Evolutionary conservation across 768 basidiomycete genomes (phyloP).

Genomic region (Boletus rubroflammeus): DNA sequence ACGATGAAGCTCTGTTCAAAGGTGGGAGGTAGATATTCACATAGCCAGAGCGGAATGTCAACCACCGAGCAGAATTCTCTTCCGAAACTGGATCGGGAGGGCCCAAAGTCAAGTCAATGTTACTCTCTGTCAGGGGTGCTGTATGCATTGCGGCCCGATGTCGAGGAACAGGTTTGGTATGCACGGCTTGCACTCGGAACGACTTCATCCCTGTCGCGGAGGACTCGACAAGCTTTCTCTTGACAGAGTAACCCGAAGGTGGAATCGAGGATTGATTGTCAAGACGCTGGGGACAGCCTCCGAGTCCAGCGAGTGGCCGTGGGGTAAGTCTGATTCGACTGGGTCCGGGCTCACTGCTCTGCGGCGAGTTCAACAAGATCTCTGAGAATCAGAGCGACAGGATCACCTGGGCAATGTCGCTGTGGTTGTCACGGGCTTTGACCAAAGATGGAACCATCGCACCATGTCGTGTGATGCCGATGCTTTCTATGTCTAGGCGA

Average conservation of each 20-base stretch:
- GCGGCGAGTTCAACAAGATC: constrained; percentile 4
- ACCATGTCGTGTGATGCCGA: neutral
- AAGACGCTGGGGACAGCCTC: neutral
- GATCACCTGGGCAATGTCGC: constrained; percentile 10
- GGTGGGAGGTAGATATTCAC: constrained; percentile 14
- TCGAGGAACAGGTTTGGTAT: neutral
- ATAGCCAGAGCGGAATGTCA: constrained; percentile 26
- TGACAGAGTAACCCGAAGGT: neutral
- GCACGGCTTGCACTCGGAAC: neutral
- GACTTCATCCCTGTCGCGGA: neutral
- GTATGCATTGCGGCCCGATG: neutral
- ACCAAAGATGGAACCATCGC: neutral
- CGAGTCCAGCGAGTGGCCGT: neutral
- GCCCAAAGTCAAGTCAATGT: constrained; percentile 11
- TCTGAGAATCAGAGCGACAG: neutral
- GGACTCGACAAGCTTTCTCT: neutral
- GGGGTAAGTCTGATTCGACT: constrained; percentile 1
- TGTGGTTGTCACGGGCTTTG: neutral
- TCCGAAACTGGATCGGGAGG: neutral
- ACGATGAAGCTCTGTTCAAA: neutral
- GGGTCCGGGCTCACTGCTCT: constrained; percentile 10
- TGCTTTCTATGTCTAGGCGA: neutral
- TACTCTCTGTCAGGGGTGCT: neutral
- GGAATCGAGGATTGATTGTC: neutral
- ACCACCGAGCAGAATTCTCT: constrained; percentile 16